Evolutionary conservation across 345 rosid genomes (phyloP), one percentile per base, ranked within the genome.

Genomic region (Sonneratia alba): DNA sequence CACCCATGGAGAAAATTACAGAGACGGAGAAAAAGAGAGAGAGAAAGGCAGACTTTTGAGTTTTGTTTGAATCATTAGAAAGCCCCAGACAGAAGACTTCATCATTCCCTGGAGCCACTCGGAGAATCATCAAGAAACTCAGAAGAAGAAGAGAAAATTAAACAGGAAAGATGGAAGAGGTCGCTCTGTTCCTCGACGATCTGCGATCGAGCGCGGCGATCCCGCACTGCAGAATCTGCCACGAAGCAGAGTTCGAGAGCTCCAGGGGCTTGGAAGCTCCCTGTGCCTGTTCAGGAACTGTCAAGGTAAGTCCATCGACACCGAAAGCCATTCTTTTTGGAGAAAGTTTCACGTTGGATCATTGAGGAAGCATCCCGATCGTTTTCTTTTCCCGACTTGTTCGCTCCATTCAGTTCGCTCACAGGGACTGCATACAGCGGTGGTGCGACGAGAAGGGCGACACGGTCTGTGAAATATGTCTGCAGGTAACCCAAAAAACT

Each of bases 371-470:
- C 12, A 34, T n/a, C 36, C 19, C 13, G 12, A 27, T 18, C 40
- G 72, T n/a, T 36, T 53, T 66, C 36, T 24, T 37, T n/a, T 9
- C 45, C 45, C 45, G 51, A 47, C 13, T 47, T 47, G 38, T 75
- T 14, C 14, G 24, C 51, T 18, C 51, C 51, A 47, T 47, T 13
- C 87, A 88, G 96, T 90, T 78, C 72, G 93, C 96, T 0, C 96
- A 92, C 70, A 90, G 98, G 82, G 89, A 88, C 77, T 92, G 99
- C 68, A 89, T 92, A 81, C 98, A 95, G 91, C 86, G 96, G 75
- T 95, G 99, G 99, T 92, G 98, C n/a, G 57, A 95, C 72, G 97
- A 92, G 85, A 95, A 95, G 83, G 98, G 99, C 66, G 89, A 86
- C 84, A 90, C 94, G 15, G 86, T 79, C 68, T 95, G 98, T 71